Base-by-base conservation (phyloP, 495 filamentous ascomycete genomes). In the Penicillium fimorum region DNA sequence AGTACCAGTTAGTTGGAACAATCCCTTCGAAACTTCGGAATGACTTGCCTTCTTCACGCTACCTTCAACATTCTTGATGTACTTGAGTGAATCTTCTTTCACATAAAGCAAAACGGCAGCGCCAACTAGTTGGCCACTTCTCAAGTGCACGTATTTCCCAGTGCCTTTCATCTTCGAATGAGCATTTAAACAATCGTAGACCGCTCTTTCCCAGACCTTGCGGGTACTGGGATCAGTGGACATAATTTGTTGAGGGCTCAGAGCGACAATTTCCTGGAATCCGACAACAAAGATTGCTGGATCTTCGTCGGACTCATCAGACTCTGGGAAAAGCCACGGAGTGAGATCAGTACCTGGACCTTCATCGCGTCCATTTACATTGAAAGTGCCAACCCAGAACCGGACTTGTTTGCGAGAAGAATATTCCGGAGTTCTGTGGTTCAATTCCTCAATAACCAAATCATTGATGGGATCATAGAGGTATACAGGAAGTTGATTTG, bases 201-300 rank as follows among this genome's bases (percentile, higher is more conserved):
- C 90, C 6, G 91, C 86, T 57, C 73, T 70, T 69, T 99, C 93
- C 94, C 94, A 99, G 20, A 81, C 73, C 64, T 92, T 86, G 49
- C 92, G 87, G 53, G 89, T 83, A 9, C 82, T 82, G 22, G 95
- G 94, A 76, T 97, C 92, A 38, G 92, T 97, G 50, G 94, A 95
- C 92, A 99, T 97, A 64, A 99, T 97, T 65, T 99, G 95, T 69
- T 97, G 93, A 17, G 95, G 93, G 63, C 90, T 96, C 13, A 99
- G 79, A 65, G 93, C 87, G 15, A 99, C 95, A 51, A 99, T 97
- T 74, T 99, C 94, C 63, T 99, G 94, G 61, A 99, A 97, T 0
- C 91, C 94, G 29, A 96, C 84, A 9, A 85, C 92, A 48, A 95
- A 83, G 33, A 99, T 87, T 5, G 55, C 59, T 8, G 76, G 73